Conservation (phyloP, 2,329 filamentous ascomycete species). For the Colletotrichum sp. region DNA sequence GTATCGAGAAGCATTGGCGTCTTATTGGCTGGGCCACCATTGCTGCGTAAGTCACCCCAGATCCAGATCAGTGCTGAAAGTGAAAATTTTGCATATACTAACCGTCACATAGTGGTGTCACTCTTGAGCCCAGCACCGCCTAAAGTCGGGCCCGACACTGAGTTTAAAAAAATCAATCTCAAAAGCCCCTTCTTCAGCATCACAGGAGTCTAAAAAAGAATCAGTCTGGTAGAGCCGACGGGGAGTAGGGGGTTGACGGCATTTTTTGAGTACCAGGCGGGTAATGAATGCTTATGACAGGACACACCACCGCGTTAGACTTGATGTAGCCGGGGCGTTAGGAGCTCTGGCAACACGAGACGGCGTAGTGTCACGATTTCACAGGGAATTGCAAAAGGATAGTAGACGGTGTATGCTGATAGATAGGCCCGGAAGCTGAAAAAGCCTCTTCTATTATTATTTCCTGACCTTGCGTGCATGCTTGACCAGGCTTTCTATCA, state of each 20-base stretch:
- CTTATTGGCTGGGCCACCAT: slow-evolving; percentile 91
- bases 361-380: slow-evolving; percentile 1
- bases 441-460: slow-evolving; percentile 38
- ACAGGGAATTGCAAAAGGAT: background rate
- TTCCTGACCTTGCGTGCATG: slow-evolving; percentile 87
- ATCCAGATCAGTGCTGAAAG: background rate
- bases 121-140: slow-evolving; percentile 54
- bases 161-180: slow-evolving; percentile 7
- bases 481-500: slow-evolving; percentile 95
- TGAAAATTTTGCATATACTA: slow-evolving; percentile 20
- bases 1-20: slow-evolving; percentile 99
- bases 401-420: slow-evolving; percentile 17
- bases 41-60: slow-evolving; percentile 59
- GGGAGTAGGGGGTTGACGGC: background rate
- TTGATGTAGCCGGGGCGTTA: slow-evolving; percentile 1
- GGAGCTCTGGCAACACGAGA: background rate
- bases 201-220: slow-evolving; percentile 17
- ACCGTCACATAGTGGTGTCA: slow-evolving; percentile 51
- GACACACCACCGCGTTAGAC: slow-evolving; percentile 4
- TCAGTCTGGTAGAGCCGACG: slow-evolving; percentile 12
- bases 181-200: slow-evolving; percentile 18
- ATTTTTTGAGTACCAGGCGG: slow-evolving; percentile 16
- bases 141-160: slow-evolving; percentile 29
- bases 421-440: slow-evolving; percentile 17
- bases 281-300: slow-evolving; percentile 19